Evolutionary conservation across 2,329 filamentous ascomycete genomes (phyloP).

Genomic region (Teratosphaeriaceae sp.): DNA sequence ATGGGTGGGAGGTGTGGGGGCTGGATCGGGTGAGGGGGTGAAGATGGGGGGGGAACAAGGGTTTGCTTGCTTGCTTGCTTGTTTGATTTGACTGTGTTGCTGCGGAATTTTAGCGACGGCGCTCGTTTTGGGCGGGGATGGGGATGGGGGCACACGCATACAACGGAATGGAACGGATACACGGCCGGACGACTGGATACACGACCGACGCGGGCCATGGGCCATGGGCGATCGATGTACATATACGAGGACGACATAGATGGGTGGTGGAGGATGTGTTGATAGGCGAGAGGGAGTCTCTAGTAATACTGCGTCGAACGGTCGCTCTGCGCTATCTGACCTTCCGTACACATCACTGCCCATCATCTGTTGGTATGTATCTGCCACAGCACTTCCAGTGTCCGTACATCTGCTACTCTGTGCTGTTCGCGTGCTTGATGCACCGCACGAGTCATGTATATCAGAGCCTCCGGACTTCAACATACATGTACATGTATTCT

Average conservation of each 20-base stretch:
- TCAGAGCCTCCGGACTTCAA: too few relatives aligned
- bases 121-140: background rate
- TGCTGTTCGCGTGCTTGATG: too few relatives aligned
- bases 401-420: background rate
- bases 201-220: too few relatives aligned
- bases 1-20: conserved; percentile 54
- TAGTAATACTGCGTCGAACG: too few relatives aligned
- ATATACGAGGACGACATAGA: too few relatives aligned
- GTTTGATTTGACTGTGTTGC: too few relatives aligned
- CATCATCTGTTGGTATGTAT: background rate
- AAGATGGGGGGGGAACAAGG: background rate
- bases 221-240: too few relatives aligned
- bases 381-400: background rate
- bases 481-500: too few relatives aligned
- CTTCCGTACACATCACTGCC: background rate
- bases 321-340: too few relatives aligned
- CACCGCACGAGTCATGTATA: too few relatives aligned
- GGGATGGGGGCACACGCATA: background rate
- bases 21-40: conserved; percentile 46
- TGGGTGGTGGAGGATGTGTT: background rate
- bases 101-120: conserved; percentile 1
- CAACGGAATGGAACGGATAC: background rate
- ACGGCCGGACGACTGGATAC: too few relatives aligned
- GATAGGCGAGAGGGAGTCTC: background rate
- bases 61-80: background rate